Evolutionary conservation across 2,329 filamentous ascomycete species (phyloP).

Genomic region (Claviceps maximensis): DNA sequence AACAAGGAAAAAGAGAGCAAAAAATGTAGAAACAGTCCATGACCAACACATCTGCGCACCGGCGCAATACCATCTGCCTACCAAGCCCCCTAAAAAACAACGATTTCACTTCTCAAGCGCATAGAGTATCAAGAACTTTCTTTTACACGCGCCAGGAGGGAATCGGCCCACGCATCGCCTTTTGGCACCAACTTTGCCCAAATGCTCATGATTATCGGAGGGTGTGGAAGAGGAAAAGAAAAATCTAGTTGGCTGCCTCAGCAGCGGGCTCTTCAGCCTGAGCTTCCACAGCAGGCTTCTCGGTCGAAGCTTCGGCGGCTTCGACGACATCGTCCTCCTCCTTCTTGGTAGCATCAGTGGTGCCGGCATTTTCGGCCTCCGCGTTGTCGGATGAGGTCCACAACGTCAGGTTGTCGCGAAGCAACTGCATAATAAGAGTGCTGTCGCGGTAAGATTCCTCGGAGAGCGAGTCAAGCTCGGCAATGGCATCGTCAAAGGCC

Average conservation of each 20-base stretch:
- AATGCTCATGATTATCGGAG: slow-evolving; percentile 25
- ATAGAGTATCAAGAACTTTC: slow-evolving; percentile 6
- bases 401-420: slow-evolving; percentile 94
- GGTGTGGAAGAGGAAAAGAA: slow-evolving; percentile 11
- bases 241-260: slow-evolving; percentile 40
- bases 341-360: slow-evolving; percentile 45
- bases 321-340: slow-evolving; percentile 37
- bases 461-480: slow-evolving; percentile 92
- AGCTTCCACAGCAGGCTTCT: slow-evolving; percentile 28
- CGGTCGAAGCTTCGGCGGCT: slow-evolving; percentile 10
- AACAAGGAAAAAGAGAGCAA: slow-evolving; percentile 15
- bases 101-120: slow-evolving; percentile 13
- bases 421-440: slow-evolving; percentile 98
- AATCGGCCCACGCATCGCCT: slow-evolving; percentile 17
- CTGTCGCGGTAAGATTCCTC: slow-evolving; percentile 98
- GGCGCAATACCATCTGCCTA: slow-evolving; percentile 21
- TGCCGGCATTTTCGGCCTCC: slow-evolving; percentile 55
- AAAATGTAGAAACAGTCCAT: slow-evolving; percentile 13
- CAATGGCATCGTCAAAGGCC: slow-evolving; percentile 96
- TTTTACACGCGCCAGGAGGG: slow-evolving; percentile 8
- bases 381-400: slow-evolving; percentile 90
- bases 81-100: slow-evolving; percentile 12
- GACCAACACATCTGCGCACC: slow-evolving; percentile 21
- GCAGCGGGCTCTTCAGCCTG: slow-evolving; percentile 32
- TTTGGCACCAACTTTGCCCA: slow-evolving; percentile 24